Base-by-base conservation (phyloP, 805 yeast genomes). In the Teunomyces aglyptinius region DNA sequence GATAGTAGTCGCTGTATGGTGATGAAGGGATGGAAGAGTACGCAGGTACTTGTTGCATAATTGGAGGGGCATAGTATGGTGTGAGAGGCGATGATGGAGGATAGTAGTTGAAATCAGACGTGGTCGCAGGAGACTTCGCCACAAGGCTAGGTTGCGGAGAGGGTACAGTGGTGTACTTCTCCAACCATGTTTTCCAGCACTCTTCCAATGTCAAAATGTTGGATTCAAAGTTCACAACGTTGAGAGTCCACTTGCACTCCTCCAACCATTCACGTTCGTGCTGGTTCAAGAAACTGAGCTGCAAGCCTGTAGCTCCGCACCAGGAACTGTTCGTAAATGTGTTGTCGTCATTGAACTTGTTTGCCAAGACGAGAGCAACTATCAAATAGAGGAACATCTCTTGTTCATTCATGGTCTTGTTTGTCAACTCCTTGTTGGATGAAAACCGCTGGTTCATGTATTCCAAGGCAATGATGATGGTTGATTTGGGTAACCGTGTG, bases 281-380 rank as follows among this genome's bases (percentile, higher is more conserved):
- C 13, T 62, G 58, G 58, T 91, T 89, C 51, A 92, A 75, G 29
- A 76, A 66, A 2, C 60, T 59, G 41, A 88, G 73, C 5, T 80
- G 67, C 51, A 92, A 76, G 15, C 95, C 95, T 4, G 97, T 87
- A n/a, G 97, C 98, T 51, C 89, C 90, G 35, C 89, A 80, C 99
- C 99, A 92, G 6, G 97, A 89, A 59, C 83, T 84, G 70, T 92
- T 92, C 50, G 96, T 89, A 63, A 92, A 92, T 24, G 97, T 92
- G 69, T 92, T 90, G 70, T 92, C 99, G 68, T 92, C 98, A 63
- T 91, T 89, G 65, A 89, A 89, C 70, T 92, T 92, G 72, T 92
- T 92, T 40, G 97, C 96, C 50, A 92, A 72, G 31, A 92, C 80
- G 38, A 92, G 75, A 2, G 95, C 77, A 16, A 86, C 75, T 36